Conservation (phyloP, 495 filamentous ascomycete species). For the Penicillium cosmopolitanum region DNA sequence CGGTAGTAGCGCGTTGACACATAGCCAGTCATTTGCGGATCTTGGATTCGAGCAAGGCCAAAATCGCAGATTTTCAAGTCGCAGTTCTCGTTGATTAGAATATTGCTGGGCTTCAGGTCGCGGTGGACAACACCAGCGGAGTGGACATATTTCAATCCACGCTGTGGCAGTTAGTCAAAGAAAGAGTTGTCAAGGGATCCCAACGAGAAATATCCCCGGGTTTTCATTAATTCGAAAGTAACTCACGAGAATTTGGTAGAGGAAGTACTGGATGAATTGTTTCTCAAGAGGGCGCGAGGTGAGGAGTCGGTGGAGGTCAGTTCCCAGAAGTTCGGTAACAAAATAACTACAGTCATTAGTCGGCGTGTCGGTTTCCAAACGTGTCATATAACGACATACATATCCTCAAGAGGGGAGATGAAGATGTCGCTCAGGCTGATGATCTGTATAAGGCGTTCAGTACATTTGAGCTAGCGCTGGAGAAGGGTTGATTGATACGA, state of each 20-base stretch:
- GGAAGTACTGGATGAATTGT: slow-evolving; percentile 99
- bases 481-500: slow-evolving; percentile 1
- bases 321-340: slow-evolving; percentile 95
- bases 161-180: slow-evolving; percentile 58
- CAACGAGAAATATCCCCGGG: background rate
- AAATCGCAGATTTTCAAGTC: slow-evolving; percentile 99
- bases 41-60: slow-evolving; percentile 94
- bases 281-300: slow-evolving; percentile 96
- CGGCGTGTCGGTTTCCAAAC: background rate
- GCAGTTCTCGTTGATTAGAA: slow-evolving; percentile 98
- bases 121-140: slow-evolving; percentile 97
- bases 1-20: slow-evolving; percentile 98
- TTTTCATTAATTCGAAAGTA: background rate
- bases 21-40: slow-evolving; percentile 99
- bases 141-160: slow-evolving; percentile 98
- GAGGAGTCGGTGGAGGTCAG: slow-evolving; percentile 92
- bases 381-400: slow-evolving; percentile 62
- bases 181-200: background rate
- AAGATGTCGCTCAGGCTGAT: slow-evolving; percentile 99
- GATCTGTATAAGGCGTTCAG: slow-evolving; percentile 61
- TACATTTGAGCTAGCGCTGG: background rate
- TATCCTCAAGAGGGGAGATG: slow-evolving; percentile 97
- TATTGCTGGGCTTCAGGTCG: slow-evolving; percentile 97
- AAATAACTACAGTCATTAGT: slow-evolving; percentile 71
- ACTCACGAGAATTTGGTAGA: slow-evolving; percentile 94